Percentiles rank a stretch among this genome's conserved stretches.
Evolutionary conservation across 495 filamentous ascomycete genomes (phyloP).

Genomic region (Aspergillus nanangensis): DNA sequence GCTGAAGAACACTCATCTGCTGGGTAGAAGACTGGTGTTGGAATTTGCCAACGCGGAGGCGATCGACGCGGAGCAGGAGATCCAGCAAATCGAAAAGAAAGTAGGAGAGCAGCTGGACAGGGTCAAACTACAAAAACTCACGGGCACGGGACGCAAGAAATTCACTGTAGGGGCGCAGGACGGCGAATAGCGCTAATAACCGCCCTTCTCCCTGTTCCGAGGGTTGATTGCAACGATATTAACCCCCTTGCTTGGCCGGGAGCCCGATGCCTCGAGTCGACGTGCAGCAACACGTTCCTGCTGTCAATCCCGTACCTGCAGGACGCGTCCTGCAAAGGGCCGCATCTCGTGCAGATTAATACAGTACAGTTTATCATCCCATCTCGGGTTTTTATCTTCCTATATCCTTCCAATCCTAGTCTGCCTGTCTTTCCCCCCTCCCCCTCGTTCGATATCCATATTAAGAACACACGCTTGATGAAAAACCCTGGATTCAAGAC

Average conservation of each 20-base stretch:
- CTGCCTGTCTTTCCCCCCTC: conserved; percentile 13
- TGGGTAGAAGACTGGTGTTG: conserved; percentile 82
- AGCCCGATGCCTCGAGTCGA: conserved; percentile 3
- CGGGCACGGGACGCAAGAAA: conserved; percentile 76
- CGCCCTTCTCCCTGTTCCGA: conserved; percentile 24
- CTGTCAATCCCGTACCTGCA: conserved; percentile 34
- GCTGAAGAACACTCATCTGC: conserved; percentile 86
- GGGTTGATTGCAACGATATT: conserved; percentile 9
- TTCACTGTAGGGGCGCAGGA: conserved; percentile 75
- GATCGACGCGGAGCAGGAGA: conserved; percentile 89
- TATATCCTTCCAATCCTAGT: conserved; percentile 18
- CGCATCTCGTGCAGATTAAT: conserved; percentile 20
- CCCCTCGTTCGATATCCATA: conserved; percentile 8
- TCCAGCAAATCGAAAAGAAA: conserved; percentile 94
- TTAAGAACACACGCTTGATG: neutral
- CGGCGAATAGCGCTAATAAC: conserved; percentile 55
- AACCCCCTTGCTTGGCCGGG: conserved; percentile 36
- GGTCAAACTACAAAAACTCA: conserved; percentile 82
- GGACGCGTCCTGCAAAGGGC: conserved; percentile 23
- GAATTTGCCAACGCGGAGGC: conserved; percentile 84
- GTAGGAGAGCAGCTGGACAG: conserved; percentile 81
- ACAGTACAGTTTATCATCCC: conserved; percentile 15
- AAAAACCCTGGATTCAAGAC: conserved; percentile 18
- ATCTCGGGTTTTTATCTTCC: conserved; percentile 12
- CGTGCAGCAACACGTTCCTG: conserved; percentile 32